A percentile compares a stretch with the other conserved stretches of the same genome.
Conservation (phyloP, 2,329 filamentous ascomycete genomes). For the Zymoseptoria tritici region DNA sequence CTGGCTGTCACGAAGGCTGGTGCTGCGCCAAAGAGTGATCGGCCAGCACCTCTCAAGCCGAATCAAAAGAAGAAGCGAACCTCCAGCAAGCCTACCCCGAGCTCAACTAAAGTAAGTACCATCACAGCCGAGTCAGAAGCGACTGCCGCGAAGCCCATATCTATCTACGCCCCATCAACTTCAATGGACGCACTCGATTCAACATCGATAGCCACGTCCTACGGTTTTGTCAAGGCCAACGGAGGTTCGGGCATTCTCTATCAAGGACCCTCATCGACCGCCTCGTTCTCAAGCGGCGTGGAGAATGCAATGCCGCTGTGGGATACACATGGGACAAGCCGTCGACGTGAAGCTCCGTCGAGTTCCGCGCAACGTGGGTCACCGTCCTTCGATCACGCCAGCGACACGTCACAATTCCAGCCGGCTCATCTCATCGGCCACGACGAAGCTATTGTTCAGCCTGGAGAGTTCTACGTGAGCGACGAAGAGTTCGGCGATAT, state of each 20-base stretch:
- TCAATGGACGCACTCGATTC: conserved; percentile 18
- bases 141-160: conserved; percentile 4
- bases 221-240: conserved; percentile 10
- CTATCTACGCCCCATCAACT: conserved; percentile 11
- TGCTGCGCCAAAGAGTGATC: neutral
- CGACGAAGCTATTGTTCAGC: neutral
- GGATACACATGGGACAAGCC: neutral
- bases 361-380: neutral
- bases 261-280: conserved; percentile 3
- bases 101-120: conserved; percentile 1
- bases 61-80: conserved; percentile 6
- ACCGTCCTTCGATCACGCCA: neutral
- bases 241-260: conserved; percentile 11
- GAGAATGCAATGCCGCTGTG: neutral
- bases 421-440: conserved; percentile 1
- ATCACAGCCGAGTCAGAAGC: neutral
- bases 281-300: neutral
- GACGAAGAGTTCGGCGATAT: conserved; percentile 12
- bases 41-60: neutral
- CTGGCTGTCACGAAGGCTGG: conserved; percentile 8
- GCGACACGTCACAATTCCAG: conserved; percentile 1
- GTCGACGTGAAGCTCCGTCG: neutral
- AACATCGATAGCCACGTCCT: conserved; percentile 14
- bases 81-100: conserved; percentile 1
- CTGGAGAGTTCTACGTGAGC: neutral